A percentile compares a stretch with the other conserved stretches of the same genome.
Evolutionary conservation across 768 basidiomycete genomes (phyloP).

Genomic region (Suillus placidus): DNA sequence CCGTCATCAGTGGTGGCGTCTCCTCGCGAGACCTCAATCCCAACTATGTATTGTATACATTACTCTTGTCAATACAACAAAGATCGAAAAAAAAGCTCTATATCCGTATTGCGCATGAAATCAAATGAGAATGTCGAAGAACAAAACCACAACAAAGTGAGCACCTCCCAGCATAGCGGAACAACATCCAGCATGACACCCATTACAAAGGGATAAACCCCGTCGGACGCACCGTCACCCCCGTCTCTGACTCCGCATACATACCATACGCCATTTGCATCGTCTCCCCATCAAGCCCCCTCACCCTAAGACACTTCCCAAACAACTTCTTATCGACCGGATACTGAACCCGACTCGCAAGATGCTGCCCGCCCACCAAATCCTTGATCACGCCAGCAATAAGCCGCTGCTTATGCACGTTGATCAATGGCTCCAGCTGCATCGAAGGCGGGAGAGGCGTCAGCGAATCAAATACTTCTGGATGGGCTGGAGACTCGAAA

Average conservation of each 20-base stretch:
- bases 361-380: constrained; percentile 80
- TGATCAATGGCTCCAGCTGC: constrained; percentile 83
- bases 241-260: constrained; percentile 31
- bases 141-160: constrained; percentile 1
- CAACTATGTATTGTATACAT: background rate
- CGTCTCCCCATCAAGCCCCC: constrained; percentile 60
- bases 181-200: background rate
- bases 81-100: background rate
- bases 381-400: constrained; percentile 82
- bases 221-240: constrained; percentile 14
- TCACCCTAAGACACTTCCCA: constrained; percentile 71
- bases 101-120: constrained; percentile 1
- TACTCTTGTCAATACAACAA: constrained; percentile 6
- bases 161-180: background rate
- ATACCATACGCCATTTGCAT: constrained; percentile 51
- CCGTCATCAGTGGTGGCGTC: background rate
- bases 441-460: constrained; percentile 74
- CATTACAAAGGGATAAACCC: constrained; percentile 26
- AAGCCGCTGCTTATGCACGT: constrained; percentile 85
- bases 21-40: background rate
- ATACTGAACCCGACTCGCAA: constrained; percentile 72
- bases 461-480: constrained; percentile 77
- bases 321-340: constrained; percentile 75
- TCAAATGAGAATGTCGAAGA: constrained; percentile 6
- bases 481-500: constrained; percentile 71